Base-by-base conservation (phyloP, 73 alveolate species). In the Paramecium bursaria region DNA sequence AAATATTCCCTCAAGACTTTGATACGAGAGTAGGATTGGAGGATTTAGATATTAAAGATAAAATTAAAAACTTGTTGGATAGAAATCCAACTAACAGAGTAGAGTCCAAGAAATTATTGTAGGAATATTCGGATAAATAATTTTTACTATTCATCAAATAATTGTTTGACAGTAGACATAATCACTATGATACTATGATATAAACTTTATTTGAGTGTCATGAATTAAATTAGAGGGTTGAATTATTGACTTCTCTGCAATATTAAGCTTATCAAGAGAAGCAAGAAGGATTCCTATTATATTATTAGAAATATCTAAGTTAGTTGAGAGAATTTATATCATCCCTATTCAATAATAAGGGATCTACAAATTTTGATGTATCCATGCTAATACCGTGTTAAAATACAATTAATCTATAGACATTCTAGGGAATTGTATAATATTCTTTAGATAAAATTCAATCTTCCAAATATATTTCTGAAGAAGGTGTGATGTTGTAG, bases 1-100 rank as follows among this genome's bases (percentile, higher is more conserved):
- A 80, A 3, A 17, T 29, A 27, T 53, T 90, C 5, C 94, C 95
- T 31, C 30, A 33, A 2, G 90, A 90, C 53, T 90, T 90, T 39
- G 53, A 85, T 31, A 1, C 3, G 46, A 44, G 47, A 26, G 91
- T 75, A 27, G 74, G 88, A 11, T 13, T 30, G 35, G 87, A 46
- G 3, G 90, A 92, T 21, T 30, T 75, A 49, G 90, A 88, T 55
- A 74, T 94, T 42, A 92, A 82, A 49, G 80, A 79, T 17, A 79
- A 53, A 26, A 31, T 95, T 50, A 48, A 42, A 42, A 79, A 91
- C 87, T 87, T 96, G 90, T 67, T 95, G 39, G 74, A 77, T 46
- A 80, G 74, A 29, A 94, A 93, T 27, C 95, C 92, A 27, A 87
- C 80, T 9, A 85, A 93, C 67, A 75, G 99, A 26, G 98, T 98